A percentile compares a stretch with the other conserved stretches of the same genome.
Conservation (phyloP, 768 basidiomycete genomes). For the Dentipellis fragilis region DNA sequence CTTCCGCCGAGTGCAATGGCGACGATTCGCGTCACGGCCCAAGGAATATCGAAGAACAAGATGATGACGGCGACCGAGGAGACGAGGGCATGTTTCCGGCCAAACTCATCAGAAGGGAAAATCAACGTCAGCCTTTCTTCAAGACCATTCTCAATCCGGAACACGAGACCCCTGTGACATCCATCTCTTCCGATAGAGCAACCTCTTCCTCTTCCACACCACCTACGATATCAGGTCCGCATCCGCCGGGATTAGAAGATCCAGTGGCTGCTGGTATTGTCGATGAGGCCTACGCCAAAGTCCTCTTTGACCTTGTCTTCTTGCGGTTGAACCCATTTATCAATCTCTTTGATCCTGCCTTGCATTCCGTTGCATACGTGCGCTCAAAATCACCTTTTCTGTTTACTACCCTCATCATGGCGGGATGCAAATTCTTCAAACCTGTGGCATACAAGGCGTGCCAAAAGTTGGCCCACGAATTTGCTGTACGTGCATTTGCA, state of each 20-base stretch:
- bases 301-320: constrained; percentile 72
- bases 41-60: constrained; percentile 35
- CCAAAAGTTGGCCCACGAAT: constrained; percentile 62
- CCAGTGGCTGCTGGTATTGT: constrained; percentile 67
- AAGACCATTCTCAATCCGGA: constrained; percentile 74
- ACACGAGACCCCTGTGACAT: constrained; percentile 28
- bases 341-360: constrained; percentile 78
- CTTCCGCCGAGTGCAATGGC: constrained; percentile 18
- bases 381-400: constrained; percentile 74
- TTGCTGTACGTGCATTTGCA: constrained; percentile 69
- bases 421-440: constrained; percentile 76
- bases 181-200: constrained; percentile 25
- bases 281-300: constrained; percentile 56
- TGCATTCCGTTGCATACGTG: constrained; percentile 75
- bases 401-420: constrained; percentile 79
- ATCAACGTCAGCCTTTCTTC: constrained; percentile 68
- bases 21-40: constrained; percentile 7
- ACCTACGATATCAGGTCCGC: not conserved
- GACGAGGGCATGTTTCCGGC: constrained; percentile 65
- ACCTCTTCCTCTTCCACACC: constrained; percentile 18
- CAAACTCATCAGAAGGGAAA: constrained; percentile 64
- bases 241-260: constrained; percentile 36
- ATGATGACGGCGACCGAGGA: constrained; percentile 55
- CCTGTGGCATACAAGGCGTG: constrained; percentile 57
- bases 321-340: constrained; percentile 83